phyloP scores from a whole-genome alignment of 1,284 basidiomycete genomes.

The Austropuccinia psidii region DNA sequence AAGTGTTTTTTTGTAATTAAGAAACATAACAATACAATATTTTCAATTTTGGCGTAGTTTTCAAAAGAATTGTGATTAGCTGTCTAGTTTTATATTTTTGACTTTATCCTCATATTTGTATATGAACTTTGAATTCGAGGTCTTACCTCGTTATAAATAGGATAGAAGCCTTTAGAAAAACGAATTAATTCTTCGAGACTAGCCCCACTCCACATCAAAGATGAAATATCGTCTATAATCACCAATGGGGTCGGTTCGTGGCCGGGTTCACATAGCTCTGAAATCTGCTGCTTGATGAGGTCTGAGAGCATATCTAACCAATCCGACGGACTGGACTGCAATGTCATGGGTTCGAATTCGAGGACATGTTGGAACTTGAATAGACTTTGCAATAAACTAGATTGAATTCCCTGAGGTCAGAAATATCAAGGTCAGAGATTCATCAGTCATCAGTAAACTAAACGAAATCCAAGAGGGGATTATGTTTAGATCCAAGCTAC shows the following conservation, averaged over 20 bases:
- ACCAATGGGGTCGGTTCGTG: neutral
- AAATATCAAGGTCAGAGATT: no score
- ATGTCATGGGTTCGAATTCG: neutral
- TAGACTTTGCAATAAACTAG: no score
- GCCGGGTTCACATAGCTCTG: neutral
- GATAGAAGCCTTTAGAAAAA: neutral
- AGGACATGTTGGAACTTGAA: no score
- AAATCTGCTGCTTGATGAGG: no score
- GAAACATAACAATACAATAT: neutral
- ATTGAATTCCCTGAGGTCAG: no score
- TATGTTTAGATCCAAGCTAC: neutral
- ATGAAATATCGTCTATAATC: slow-evolving; percentile 1
- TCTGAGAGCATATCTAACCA: no score
- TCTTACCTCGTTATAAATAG: neutral
- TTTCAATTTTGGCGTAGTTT: neutral
- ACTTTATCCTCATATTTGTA: neutral
- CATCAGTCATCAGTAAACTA: no score
- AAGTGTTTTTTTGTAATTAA: neutral
- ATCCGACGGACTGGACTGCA: no score
- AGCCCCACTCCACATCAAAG: neutral
- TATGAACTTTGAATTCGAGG: neutral
- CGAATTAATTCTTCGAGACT: neutral
- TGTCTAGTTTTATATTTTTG: neutral
- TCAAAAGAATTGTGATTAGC: neutral
- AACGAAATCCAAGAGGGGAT: neutral